phyloP scores from a whole-genome alignment of 441 rosid species.

The Codiaeum variegatum region DNA sequence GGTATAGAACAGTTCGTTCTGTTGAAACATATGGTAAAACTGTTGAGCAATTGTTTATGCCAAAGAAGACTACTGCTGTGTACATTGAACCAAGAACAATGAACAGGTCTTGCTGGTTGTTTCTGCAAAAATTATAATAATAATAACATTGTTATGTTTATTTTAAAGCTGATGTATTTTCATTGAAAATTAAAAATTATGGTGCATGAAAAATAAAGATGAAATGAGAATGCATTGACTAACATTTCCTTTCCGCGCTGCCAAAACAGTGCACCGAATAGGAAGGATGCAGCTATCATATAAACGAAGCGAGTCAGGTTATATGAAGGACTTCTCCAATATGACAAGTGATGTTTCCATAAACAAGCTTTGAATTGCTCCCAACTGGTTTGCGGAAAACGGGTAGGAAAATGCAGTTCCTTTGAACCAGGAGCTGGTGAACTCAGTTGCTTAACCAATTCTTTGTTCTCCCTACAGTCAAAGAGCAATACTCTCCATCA shows the following conservation, averaged over 20 bases:
- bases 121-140: slow-evolving; percentile 26
- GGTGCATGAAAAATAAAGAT: background rate
- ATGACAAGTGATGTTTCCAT: slow-evolving; percentile 65
- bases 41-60: slow-evolving; percentile 53
- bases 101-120: slow-evolving; percentile 57
- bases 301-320: slow-evolving; percentile 49
- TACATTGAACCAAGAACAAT: slow-evolving; percentile 51
- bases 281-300: slow-evolving; percentile 28
- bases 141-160: too few relatives aligned
- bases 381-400: slow-evolving; percentile 42
- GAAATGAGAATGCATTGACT: slow-evolving; percentile 12
- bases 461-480: slow-evolving; percentile 36
- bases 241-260: slow-evolving; percentile 52
- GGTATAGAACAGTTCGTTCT: slow-evolving; percentile 49
- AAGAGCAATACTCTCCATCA: background rate
- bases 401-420: slow-evolving; percentile 42
- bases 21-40: slow-evolving; percentile 45
- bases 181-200: background rate
- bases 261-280: slow-evolving; percentile 61
- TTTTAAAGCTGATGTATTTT: too few relatives aligned
- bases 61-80: slow-evolving; percentile 40
- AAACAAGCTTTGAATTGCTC: slow-evolving; percentile 62
- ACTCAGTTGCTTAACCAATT: slow-evolving; percentile 36
- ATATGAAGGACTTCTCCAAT: slow-evolving; percentile 73
- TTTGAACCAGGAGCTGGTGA: slow-evolving; percentile 38